These are phyloP conservation scores for Umbellularia californica DNA, from an alignment of 164 flowering plant species.

Conservation along the genomic window DNA sequence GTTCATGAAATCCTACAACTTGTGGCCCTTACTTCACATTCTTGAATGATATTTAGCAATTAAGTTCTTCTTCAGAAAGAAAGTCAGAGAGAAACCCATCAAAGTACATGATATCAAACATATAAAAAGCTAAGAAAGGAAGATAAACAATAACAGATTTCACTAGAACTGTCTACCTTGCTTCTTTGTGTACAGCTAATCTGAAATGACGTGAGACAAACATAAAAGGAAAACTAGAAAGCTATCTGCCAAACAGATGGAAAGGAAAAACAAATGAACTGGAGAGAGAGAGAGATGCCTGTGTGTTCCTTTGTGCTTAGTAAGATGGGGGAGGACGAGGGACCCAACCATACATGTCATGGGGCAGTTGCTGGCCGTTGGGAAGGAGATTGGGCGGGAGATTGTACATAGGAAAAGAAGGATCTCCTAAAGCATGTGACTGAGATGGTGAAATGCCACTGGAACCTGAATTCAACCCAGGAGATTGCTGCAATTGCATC, in stretches of 20 bases:
- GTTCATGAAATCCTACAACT: background rate
- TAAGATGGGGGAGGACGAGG: constrained; percentile 31
- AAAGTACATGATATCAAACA: background rate
- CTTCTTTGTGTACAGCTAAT: constrained; percentile 8
- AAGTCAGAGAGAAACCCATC: background rate
- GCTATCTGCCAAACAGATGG: no score
- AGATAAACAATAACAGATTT: background rate
- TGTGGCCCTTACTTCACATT: background rate
- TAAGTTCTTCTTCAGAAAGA: background rate
- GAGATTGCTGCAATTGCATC: constrained; percentile 29
- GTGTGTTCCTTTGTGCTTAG: background rate
- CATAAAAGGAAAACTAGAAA: background rate
- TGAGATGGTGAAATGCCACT: constrained; percentile 24
- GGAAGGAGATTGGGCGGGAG: constrained; percentile 33
- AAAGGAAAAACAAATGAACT: background rate
- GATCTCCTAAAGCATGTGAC: constrained; percentile 24
- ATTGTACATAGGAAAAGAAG: constrained; percentile 31
- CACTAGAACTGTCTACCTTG: constrained; percentile 2
- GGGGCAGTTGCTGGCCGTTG: constrained; percentile 38
- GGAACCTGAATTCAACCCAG: constrained; percentile 26
- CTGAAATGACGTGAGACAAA: constrained; percentile 8
- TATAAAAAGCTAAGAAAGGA: background rate
- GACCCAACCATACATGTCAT: constrained; percentile 29
- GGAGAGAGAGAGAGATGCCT: background rate
- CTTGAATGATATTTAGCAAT: background rate